Evolutionary conservation across 306 rosid genomes (phyloP).

Genomic region (Sesbania bispinosa): DNA sequence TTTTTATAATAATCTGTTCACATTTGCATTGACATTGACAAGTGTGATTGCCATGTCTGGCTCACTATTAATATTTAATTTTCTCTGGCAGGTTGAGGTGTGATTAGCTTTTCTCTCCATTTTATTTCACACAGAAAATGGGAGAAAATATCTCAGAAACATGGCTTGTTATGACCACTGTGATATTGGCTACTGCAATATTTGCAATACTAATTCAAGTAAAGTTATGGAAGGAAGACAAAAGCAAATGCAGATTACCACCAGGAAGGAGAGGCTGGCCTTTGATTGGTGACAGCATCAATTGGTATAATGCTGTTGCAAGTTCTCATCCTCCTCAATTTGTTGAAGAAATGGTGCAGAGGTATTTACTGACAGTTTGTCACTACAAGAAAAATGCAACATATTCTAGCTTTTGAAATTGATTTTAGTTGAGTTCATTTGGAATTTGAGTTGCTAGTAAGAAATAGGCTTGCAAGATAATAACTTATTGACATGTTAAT

Average conservation of each 20-base stretch:
- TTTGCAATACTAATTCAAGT: slow-evolving; percentile 30
- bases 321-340: slow-evolving; percentile 82
- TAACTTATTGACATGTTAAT: neutral
- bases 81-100: slow-evolving; percentile 30
- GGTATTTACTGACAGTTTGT: slow-evolving; percentile 36
- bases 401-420: neutral
- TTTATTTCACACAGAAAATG: slow-evolving; percentile 43
- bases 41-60: slow-evolving; percentile 21
- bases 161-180: slow-evolving; percentile 35
- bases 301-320: slow-evolving; percentile 88
- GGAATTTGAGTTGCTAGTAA: neutral
- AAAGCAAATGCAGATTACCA: slow-evolving; percentile 43
- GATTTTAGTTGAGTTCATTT: neutral
- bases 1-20: neutral
- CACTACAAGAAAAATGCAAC: too few relatives aligned
- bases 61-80: slow-evolving; percentile 16
- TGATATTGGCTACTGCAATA: slow-evolving; percentile 30
- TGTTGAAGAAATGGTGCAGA: slow-evolving; percentile 78
- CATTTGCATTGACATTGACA: slow-evolving; percentile 26
- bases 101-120: slow-evolving; percentile 12
- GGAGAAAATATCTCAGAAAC: slow-evolving; percentile 36
- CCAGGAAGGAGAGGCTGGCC: slow-evolving; percentile 96
- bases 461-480: neutral
- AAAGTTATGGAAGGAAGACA: slow-evolving; percentile 25
- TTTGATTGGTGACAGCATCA: slow-evolving; percentile 81